Conservation (phyloP, 1,284 basidiomycete genomes). For the Microbotryum intermedium region DNA sequence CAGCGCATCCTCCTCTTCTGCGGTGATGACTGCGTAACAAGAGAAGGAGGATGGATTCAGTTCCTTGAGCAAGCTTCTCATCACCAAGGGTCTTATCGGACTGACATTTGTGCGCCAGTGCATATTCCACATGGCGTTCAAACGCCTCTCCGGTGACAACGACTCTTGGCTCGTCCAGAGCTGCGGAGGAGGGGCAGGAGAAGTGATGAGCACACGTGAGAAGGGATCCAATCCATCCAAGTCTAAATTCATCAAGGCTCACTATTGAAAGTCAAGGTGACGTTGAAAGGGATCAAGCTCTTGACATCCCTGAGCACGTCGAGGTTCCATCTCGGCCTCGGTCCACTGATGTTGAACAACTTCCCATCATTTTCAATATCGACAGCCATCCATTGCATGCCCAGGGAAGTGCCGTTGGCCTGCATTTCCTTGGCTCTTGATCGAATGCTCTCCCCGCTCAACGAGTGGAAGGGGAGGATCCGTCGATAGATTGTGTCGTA, state of each 20-base stretch:
- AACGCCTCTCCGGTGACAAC: constrained; percentile 24
- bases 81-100: too few relatives aligned
- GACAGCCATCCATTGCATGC: neutral
- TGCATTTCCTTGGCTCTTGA: neutral
- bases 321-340: neutral
- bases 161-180: constrained; percentile 18
- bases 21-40: neutral
- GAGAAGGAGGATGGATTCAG: too few relatives aligned
- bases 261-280: constrained; percentile 23
- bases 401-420: neutral
- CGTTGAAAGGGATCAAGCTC: constrained; percentile 8
- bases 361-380: neutral
- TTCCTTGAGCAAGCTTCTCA: too few relatives aligned
- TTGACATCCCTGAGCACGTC: constrained; percentile 6
- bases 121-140: constrained; percentile 4
- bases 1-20: too few relatives aligned
- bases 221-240: too few relatives aligned
- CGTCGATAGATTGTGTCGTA: constrained; percentile 23
- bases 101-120: constrained; percentile 13
- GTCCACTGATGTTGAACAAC: neutral
- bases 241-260: too few relatives aligned
- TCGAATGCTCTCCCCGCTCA: constrained; percentile 8
- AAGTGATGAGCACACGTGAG: too few relatives aligned
- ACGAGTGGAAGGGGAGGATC: constrained; percentile 15
- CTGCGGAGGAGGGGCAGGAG: too few relatives aligned